Evolutionary conservation across 495 filamentous ascomycete genomes (phyloP), one percentile per base, ranked within the genome.

Genomic region (Alectoria sarmentosa): DNA sequence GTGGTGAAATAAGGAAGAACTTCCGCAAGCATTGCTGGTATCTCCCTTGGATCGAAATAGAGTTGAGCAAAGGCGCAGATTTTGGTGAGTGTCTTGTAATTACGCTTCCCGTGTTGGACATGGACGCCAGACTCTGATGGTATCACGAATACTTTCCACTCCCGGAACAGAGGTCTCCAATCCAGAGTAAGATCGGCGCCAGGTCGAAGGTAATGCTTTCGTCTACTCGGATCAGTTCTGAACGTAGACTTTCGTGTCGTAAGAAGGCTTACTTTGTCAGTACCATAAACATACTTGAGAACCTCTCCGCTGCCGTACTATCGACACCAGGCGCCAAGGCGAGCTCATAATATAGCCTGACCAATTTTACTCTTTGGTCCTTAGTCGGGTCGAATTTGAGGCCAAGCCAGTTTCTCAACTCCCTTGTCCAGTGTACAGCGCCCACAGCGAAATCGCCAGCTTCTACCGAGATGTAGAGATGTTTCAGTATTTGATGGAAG

Each of bases 361-460:
- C 88, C 30, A 99, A 86, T 73, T 85, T 90, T 63, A 91, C 84
- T 58, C 94, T 82, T 54, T 93, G 86, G 65, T 85, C 86, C 62
- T 87, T 83, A 54, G 92, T 90, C 64, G 94, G 89, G 76, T 98
- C 95, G 72, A 97, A 99, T 77, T 99, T 99, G 72, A 98, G 83
- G 13, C 87, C 87, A 32, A 99, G 80, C 95, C 94, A 99, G 76
- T 89, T 91, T 72, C 91, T 84, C 28, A 99, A 86, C 80, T 98
- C 93, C 69, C 94, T 85, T 61, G 94, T 97, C 95, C 95, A 99
- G 76, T 98, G 92, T 28, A 96, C 81, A 17, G 94, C 94, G 21
- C 94, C 95, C 0, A 94, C 90, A 60, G 87, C 84, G 75, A 98
- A 98, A 74, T 99, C 95, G 41, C 96, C 91, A 21, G 94, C 88